Base-by-base conservation (phyloP, 2,329 filamentous ascomycete species). In the Ascochyta rabiei region DNA sequence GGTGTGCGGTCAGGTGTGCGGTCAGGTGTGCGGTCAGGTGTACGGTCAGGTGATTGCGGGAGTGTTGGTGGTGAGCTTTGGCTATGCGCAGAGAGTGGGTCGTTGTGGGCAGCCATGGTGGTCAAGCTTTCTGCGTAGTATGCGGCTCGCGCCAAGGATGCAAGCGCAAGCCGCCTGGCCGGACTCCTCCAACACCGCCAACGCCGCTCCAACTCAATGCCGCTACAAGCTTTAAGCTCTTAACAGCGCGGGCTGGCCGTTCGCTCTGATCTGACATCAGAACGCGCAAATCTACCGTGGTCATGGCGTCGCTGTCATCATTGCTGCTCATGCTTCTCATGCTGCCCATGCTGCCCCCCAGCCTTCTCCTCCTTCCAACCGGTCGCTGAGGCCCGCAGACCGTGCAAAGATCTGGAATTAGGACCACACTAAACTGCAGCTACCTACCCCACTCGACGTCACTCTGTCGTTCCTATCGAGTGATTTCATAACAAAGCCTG, bases 361-460 rank as follows among this genome's bases (percentile, higher is more conserved):
- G 21, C 35, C n/a, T 18, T 3, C 35, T n/a, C 35, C 12, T 31
- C 15, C 28, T 18, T 10, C 35, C 23, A 15, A 33, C n/a, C 34
- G 30, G 21, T 40, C 33, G 33, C 30, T 47, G 24, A 43, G 18
- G 19, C 21, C 7, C 13, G 35, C 28, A 26, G 30, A n/a, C 38
- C n/a, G 28, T 23, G 40, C 46, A 19, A 41, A 37, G 35, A 23
- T 16, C 41, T 41, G 49, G 37, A 50, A 46, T 16, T 42, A 46
- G 37, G 35, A 48, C 35, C 39, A 48, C 48, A 53, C 48, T 57
- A 53, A 26, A 50, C 4, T n/a, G 26, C 21, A 49, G 28, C 46
- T 44, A 41, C 34, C 40, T 31, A 42, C 54, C 48, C 48, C 54
- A 49, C 50, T 37, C 54, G 54, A 57, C 54, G 48, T 57, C 54